Conservation (phyloP, 108 stramenopile genomes). For the Skeletonema tropicum region DNA sequence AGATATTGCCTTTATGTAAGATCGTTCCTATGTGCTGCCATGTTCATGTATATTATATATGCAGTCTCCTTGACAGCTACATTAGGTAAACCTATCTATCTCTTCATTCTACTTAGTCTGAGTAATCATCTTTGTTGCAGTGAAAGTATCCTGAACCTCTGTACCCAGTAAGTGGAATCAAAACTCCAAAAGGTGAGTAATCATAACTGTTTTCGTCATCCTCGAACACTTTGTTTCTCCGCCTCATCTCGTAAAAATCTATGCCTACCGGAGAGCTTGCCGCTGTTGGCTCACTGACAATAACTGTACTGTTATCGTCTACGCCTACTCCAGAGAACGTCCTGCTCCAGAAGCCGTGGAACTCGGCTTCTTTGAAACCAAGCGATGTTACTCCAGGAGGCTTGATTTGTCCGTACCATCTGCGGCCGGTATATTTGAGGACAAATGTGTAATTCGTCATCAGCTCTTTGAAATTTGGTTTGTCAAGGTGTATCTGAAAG, state of each 20-base stretch:
- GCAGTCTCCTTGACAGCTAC: too few relatives aligned
- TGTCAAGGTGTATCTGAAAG: slow-evolving; percentile 27
- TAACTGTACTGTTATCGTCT: slow-evolving; percentile 22
- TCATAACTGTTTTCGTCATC: background rate
- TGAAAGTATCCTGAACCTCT: slow-evolving; percentile 14
- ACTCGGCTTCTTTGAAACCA: slow-evolving; percentile 22
- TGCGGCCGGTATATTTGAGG: slow-evolving; percentile 15
- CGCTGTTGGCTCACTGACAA: slow-evolving; percentile 17
- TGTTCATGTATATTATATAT: too few relatives aligned
- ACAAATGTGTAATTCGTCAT: slow-evolving; percentile 38
- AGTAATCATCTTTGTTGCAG: background rate
- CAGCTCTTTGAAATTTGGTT: slow-evolving; percentile 19
- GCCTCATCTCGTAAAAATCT: slow-evolving; percentile 37
- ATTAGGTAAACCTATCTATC: too few relatives aligned
- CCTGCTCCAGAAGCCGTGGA: slow-evolving; percentile 40
- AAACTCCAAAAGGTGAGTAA: slow-evolving; percentile 12
- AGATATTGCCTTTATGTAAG: too few relatives aligned
- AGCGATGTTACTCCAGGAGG: slow-evolving; percentile 9
- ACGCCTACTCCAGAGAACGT: slow-evolving; percentile 15
- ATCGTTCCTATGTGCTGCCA: too few relatives aligned
- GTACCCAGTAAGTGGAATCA: slow-evolving; percentile 9
- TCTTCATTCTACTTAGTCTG: background rate
- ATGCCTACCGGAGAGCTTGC: slow-evolving; percentile 19
- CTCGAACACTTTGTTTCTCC: slow-evolving; percentile 14
- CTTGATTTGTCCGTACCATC: slow-evolving; percentile 30